Base-by-base conservation (phyloP, 495 filamentous ascomycete genomes). In the Annulohypoxylon nitens region DNA sequence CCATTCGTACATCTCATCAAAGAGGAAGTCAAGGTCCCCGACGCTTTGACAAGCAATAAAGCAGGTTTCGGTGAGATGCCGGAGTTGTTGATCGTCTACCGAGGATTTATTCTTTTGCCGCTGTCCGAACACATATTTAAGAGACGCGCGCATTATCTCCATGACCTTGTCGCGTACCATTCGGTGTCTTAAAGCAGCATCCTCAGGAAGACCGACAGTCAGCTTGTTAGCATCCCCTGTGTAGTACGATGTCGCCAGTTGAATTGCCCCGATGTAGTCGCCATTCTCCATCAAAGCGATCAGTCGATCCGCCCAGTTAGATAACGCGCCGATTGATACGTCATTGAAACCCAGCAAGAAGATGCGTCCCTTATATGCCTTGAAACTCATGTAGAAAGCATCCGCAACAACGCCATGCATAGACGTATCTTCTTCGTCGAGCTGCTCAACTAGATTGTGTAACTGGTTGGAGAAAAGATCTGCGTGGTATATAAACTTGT, bases 241-340 rank as follows among this genome's bases (percentile, higher is more conserved):
- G 79, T 97, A 97, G 80, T 97, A 99, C 0, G 91, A 90, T 0
- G 94, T 98, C 3, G 96, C 96, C 73, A 98, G 86, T 67, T 88
- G 86, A 60, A 99, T 97, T 6, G 97, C 95, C 6, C 90, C 90
- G 72, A 99, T 93, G 73, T 94, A 97, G 76, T 97, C 93, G 30
- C 96, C 96, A 50, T 93, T 90, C 77, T 98, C 94, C 93, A 99
- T 97, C 65, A 98, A 84, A 0, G 95, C 95, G 61, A 97, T 88
- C n/a, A 99, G 84, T 69, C 96, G 87, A 81, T 99, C 96, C n/a
- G 96, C 96, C 96, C 96, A 99, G 75, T 98, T 98, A 11, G 97
- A 98, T 51, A 99, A 81, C 36, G 90, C 91, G 20, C 96, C 96
- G 54, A 98, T 90, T 2, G 93, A 92, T 8, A 97, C 81, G 75